These are phyloP conservation scores for Geotrichum candidum DNA, from an alignment of 1,139 yeast genomes.

Conservation along the genomic window DNA sequence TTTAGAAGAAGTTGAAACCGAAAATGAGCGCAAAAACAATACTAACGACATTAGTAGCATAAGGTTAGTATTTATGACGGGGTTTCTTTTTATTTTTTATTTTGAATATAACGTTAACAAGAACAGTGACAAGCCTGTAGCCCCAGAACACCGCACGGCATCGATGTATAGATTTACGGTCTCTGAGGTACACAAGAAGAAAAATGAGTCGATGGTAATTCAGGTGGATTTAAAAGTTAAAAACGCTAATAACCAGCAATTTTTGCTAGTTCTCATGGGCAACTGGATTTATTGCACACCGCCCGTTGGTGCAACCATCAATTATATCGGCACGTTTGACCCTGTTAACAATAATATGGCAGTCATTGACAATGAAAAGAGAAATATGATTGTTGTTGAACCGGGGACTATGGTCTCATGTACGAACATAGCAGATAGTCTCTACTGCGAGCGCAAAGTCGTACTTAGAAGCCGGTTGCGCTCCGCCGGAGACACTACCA, in stretches of 20 bases:
- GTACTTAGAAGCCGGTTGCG: constrained; percentile 53
- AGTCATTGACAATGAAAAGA: constrained; percentile 45
- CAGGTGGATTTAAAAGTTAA: background rate
- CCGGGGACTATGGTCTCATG: constrained; percentile 86
- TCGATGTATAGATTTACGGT: background rate
- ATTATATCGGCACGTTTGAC: constrained; percentile 31
- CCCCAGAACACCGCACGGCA: background rate
- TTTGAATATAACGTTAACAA: background rate
- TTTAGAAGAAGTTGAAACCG: background rate
- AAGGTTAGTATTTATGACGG: background rate
- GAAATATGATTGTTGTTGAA: constrained; percentile 62
- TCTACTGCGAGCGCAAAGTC: constrained; percentile 66
- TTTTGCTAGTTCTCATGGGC: constrained; percentile 20
- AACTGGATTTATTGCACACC: constrained; percentile 28
- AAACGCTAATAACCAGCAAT: background rate
- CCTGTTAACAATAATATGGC: constrained; percentile 22
- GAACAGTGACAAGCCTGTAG: background rate
- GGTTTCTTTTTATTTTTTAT: no score
- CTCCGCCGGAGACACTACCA: constrained; percentile 50
- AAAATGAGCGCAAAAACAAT: background rate
- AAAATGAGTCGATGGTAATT: background rate
- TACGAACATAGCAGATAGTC: constrained; percentile 71
- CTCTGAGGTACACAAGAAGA: background rate
- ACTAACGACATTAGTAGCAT: background rate
- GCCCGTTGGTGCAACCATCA: constrained; percentile 33